phyloP scores from a whole-genome alignment of 352 stramenopile species.

The Phytophthora pluvialis region DNA sequence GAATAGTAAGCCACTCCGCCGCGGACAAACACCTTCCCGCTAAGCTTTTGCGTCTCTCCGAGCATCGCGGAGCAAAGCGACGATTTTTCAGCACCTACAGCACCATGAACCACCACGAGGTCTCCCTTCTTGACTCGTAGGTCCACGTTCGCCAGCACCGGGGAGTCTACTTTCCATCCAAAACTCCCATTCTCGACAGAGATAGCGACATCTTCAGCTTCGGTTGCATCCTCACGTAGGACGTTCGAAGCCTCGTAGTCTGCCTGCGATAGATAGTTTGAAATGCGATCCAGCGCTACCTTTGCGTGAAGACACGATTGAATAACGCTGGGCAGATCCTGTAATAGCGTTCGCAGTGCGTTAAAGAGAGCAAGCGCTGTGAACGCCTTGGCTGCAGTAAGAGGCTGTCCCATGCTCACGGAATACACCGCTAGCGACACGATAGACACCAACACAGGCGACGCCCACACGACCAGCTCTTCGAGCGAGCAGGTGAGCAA shows the following conservation, averaged over 20 bases:
- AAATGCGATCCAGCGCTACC: constrained; percentile 35
- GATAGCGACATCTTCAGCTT: constrained; percentile 28
- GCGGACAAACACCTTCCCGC: constrained; percentile 30
- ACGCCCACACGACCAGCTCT: constrained; percentile 52
- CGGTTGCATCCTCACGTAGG: background rate
- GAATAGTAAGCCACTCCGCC: constrained; percentile 57
- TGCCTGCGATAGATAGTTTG: constrained; percentile 27
- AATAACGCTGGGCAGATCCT: constrained; percentile 31
- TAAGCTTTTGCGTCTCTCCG: constrained; percentile 75
- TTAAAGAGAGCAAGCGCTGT: constrained; percentile 57
- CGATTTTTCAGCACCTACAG: constrained; percentile 44
- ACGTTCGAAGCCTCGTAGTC: constrained; percentile 20
- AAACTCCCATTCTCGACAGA: constrained; percentile 28
- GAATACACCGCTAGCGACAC: constrained; percentile 54
- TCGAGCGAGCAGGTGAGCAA: constrained; percentile 71
- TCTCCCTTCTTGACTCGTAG: constrained; percentile 35
- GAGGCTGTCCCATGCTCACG: constrained; percentile 28
- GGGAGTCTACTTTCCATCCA: constrained; percentile 23
- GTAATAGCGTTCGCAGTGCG: constrained; percentile 36
- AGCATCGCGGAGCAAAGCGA: constrained; percentile 42
- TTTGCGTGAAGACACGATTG: constrained; percentile 30
- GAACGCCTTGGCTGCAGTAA: constrained; percentile 54
- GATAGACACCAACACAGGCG: constrained; percentile 51
- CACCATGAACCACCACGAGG: constrained; percentile 41
- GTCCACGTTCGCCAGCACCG: constrained; percentile 32